Evolutionary conservation across 768 basidiomycete species (phyloP), one percentile per base, ranked within the genome.

Genomic region (Tylopilus sp.): DNA sequence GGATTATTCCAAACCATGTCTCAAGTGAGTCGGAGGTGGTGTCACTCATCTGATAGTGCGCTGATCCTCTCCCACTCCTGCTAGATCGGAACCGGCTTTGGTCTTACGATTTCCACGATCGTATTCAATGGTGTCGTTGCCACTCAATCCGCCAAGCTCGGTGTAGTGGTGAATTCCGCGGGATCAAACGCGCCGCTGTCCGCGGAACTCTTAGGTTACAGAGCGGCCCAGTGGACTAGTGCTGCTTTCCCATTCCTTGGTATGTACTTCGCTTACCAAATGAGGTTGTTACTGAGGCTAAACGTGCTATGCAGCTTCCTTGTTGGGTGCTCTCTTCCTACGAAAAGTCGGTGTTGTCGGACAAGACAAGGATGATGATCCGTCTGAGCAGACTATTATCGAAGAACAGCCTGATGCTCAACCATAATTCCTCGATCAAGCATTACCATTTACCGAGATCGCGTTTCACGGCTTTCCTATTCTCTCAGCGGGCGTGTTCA

Each of bases 1-100:
- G 89, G 82, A 12, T 53, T 90, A 19, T 90, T 91, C 68, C 86
- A 87, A 63, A 89, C 89, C 1, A 83, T 92, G 79, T 85, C 80
- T 6, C 85, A 87, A 73, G 85, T 83, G 52, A 52, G 70, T n/a
- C n/a, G n/a, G n/a, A n/a, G n/a, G n/a, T n/a, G n/a, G n/a, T n/a
- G n/a, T n/a, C n/a, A n/a, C n/a, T n/a, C n/a, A n/a, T n/a, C n/a
- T n/a, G n/a, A n/a, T n/a, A n/a, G n/a, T n/a, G n/a, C n/a, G n/a
- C n/a, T n/a, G n/a, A n/a, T n/a, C n/a, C n/a, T n/a, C n/a, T n/a
- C n/a, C n/a, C n/a, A 8, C 3, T 16, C 22, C 11, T 4, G 40
- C 54, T 19, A 86, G 86, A 67, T 90, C 14, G 89, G 88, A 8
- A 81, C 80, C 0, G 78, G 86, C 7, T 75, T 89, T 33, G 89